A percentile compares a stretch with the other conserved stretches of the same genome.
Evolutionary conservation across 352 stramenopile species (phyloP).

Genomic region (Thraustotheca clavata): DNA sequence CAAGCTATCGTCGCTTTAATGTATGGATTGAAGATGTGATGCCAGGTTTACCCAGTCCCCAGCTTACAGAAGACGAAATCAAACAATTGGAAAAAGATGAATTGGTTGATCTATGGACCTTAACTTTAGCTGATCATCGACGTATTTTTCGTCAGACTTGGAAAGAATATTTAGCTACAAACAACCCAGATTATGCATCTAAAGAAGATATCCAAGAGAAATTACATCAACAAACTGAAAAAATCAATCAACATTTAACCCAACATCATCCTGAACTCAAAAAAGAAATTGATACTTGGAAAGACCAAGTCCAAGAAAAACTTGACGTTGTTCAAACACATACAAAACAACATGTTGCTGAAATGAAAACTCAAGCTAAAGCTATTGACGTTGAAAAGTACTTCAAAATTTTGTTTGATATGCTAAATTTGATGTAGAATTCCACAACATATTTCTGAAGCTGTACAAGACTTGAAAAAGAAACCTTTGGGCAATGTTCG

Average conservation of each 20-base stretch:
- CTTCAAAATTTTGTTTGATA: slow-evolving; percentile 56
- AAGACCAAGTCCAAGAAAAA: slow-evolving; percentile 43
- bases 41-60: slow-evolving; percentile 61
- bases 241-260: slow-evolving; percentile 43
- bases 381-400: slow-evolving; percentile 56
- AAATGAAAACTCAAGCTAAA: slow-evolving; percentile 46
- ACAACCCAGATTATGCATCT: slow-evolving; percentile 14
- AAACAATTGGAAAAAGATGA: slow-evolving; percentile 35
- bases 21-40: slow-evolving; percentile 47
- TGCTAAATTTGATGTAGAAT: slow-evolving; percentile 46
- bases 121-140: slow-evolving; percentile 55
- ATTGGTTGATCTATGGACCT: slow-evolving; percentile 74
- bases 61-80: slow-evolving; percentile 30
- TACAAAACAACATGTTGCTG: slow-evolving; percentile 49
- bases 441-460: slow-evolving; percentile 42
- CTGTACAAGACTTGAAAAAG: slow-evolving; percentile 50
- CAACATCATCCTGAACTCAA: slow-evolving; percentile 58
- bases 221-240: slow-evolving; percentile 33
- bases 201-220: slow-evolving; percentile 29
- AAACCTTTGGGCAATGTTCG: slow-evolving; percentile 48
- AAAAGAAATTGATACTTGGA: slow-evolving; percentile 54
- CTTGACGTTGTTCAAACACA: slow-evolving; percentile 44
- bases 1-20: slow-evolving; percentile 38
- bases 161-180: slow-evolving; percentile 62
- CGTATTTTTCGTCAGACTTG: slow-evolving; percentile 55